Evolutionary conservation across 371 early-diverging fungal species (phyloP).

Genomic region (Mortierella sp.): DNA sequence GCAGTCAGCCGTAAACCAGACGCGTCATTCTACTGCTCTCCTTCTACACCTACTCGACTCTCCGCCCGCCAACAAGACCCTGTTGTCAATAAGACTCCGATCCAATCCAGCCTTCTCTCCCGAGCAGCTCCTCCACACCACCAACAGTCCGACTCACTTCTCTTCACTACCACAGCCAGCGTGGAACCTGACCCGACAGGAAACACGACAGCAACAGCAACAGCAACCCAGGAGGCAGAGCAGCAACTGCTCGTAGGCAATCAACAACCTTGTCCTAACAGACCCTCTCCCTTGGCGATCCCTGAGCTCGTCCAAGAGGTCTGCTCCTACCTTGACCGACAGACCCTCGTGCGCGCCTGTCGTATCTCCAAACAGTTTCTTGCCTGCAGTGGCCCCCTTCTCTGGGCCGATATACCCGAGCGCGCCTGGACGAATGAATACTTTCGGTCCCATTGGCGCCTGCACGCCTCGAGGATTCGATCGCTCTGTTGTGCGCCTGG

Average conservation of each 20-base stretch:
- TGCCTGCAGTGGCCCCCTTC: conserved; percentile 23
- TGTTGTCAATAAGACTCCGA: not conserved
- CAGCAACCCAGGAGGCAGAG: not conserved
- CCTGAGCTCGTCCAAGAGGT: conserved; percentile 39
- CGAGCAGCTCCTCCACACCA: not conserved
- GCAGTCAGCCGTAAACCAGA: not conserved
- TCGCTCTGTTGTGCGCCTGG: conserved; percentile 25
- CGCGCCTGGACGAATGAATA: conserved; percentile 35
- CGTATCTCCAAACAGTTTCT: conserved; percentile 36
- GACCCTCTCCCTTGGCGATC: conserved; percentile 9
- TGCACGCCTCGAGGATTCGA: conserved; percentile 23
- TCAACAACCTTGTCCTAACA: not conserved
- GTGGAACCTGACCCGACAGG: no score
- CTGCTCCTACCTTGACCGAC: conserved; percentile 36
- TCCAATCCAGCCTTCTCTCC: not conserved
- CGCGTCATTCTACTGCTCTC: not conserved
- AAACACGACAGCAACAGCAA: not conserved
- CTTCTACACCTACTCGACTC: not conserved
- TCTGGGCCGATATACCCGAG: conserved; percentile 35
- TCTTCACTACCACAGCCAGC: not conserved
- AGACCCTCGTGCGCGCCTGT: conserved; percentile 22
- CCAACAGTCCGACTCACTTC: not conserved
- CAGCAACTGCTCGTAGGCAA: not conserved
- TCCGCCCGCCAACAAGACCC: not conserved
- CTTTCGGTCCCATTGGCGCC: conserved; percentile 30